Conservation (phyloP, 2,329 filamentous ascomycete genomes). For the Scedosporium boydii region DNA sequence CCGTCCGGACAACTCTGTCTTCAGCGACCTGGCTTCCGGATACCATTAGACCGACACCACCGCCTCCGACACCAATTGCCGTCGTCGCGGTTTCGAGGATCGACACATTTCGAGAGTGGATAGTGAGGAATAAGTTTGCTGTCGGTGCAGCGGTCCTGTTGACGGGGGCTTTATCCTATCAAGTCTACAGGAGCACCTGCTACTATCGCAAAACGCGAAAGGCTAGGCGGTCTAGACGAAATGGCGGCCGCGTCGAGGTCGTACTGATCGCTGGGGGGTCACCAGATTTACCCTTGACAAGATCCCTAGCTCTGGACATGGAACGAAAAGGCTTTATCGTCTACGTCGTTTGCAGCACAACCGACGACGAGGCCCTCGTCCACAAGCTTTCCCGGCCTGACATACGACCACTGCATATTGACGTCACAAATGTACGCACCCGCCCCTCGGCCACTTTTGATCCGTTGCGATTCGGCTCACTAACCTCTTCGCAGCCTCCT, state of each 20-base stretch:
- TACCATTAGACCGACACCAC: conserved; percentile 48
- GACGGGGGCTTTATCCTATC: conserved; percentile 54
- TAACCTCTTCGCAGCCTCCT: conserved; percentile 42
- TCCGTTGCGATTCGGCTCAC: conserved; percentile 6
- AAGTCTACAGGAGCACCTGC: conserved; percentile 38
- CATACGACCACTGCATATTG: conserved; percentile 71
- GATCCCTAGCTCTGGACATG: conserved; percentile 73
- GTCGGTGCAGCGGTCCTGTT: conserved; percentile 63
- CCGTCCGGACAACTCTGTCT: conserved; percentile 60
- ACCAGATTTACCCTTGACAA: conserved; percentile 72
- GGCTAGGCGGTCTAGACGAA: conserved; percentile 61
- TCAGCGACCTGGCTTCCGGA: conserved; percentile 65
- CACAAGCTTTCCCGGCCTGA: conserved; percentile 69
- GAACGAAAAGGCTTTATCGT: conserved; percentile 90
- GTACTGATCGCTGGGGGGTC: conserved; percentile 74
- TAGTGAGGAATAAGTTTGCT: conserved; percentile 61
- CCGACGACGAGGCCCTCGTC: conserved; percentile 75
- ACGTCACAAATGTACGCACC: conserved; percentile 64
- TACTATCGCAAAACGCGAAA: conserved; percentile 59
- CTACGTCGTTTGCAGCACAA: conserved; percentile 77
- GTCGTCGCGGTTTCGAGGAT: conserved; percentile 24
- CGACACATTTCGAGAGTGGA: conserved; percentile 60
- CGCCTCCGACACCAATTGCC: conserved; percentile 25
- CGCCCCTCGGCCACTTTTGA: neutral
- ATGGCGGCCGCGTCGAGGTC: conserved; percentile 81